Percentiles rank a stretch among this genome's conserved stretches.
Conservation (phyloP, 1,284 basidiomycete species). For the Ceratorhiza oryzae-sativae region DNA sequence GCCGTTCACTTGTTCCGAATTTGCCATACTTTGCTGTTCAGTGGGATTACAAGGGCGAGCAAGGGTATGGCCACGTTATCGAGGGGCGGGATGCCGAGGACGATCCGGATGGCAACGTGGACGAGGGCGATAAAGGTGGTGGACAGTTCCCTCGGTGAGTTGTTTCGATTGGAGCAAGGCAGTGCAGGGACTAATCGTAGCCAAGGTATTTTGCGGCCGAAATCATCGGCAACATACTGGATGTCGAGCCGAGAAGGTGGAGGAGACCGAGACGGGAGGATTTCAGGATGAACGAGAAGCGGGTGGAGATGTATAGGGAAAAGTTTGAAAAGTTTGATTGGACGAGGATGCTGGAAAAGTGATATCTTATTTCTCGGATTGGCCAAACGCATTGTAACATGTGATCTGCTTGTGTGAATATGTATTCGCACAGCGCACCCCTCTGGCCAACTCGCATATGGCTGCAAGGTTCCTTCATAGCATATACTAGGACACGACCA, state of each 20-base stretch:
- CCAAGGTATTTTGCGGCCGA: slow-evolving; percentile 91
- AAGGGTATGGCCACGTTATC: slow-evolving; percentile 96
- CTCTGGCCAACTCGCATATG: too few relatives aligned
- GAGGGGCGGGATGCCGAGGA: slow-evolving; percentile 78
- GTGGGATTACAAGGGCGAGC: slow-evolving; percentile 97
- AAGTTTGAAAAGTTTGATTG: slow-evolving; percentile 77
- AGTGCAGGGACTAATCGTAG: slow-evolving; percentile 26
- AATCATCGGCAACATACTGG: slow-evolving; percentile 91
- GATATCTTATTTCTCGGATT: background rate
- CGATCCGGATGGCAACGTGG: slow-evolving; percentile 64
- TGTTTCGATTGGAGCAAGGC: background rate
- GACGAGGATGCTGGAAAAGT: slow-evolving; percentile 67
- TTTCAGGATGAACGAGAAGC: slow-evolving; percentile 69
- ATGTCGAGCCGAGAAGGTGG: slow-evolving; percentile 89
- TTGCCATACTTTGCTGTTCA: slow-evolving; percentile 99
- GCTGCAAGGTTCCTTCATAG: too few relatives aligned
- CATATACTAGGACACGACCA: background rate
- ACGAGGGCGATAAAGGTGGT: slow-evolving; percentile 87
- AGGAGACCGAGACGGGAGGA: slow-evolving; percentile 79
- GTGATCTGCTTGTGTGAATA: too few relatives aligned
- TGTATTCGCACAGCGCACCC: too few relatives aligned
- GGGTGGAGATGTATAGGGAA: slow-evolving; percentile 71
- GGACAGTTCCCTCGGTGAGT: slow-evolving; percentile 86
- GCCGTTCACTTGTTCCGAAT: slow-evolving; percentile 92
- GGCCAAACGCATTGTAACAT: too few relatives aligned